Conservation (phyloP, 306 rosid genomes). For the Leucaena leucocephala region DNA sequence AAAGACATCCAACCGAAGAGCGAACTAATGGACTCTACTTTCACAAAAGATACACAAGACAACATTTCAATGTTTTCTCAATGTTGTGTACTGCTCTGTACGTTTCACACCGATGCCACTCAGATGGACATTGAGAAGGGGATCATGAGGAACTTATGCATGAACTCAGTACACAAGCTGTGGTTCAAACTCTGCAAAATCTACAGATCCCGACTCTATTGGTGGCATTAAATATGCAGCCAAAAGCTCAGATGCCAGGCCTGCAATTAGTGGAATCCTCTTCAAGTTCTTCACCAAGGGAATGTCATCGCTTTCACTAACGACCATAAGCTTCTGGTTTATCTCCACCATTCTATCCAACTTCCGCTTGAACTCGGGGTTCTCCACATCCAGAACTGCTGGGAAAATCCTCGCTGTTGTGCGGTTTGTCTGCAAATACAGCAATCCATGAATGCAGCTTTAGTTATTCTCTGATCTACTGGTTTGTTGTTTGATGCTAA, state of each 20-base stretch:
- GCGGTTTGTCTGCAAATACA: constrained; percentile 81
- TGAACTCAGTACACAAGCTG: constrained; percentile 76
- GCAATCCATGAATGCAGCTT: constrained; percentile 12
- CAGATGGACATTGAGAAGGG: constrained; percentile 29
- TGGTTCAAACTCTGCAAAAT: constrained; percentile 87
- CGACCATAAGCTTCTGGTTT: constrained; percentile 70
- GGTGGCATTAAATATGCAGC: constrained; percentile 95
- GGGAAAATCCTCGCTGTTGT: constrained; percentile 96
- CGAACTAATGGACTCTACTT: constrained; percentile 1
- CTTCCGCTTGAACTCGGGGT: constrained; percentile 93
- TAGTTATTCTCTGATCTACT: not conserved
- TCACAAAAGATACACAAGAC: constrained; percentile 32
- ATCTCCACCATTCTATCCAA: constrained; percentile 90
- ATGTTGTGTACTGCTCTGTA: constrained; percentile 28
- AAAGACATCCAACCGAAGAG: constrained; percentile 7
- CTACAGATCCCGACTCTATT: constrained; percentile 96
- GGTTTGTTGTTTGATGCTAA: constrained; percentile 7
- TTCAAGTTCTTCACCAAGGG: constrained; percentile 85
- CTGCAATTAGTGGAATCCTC: constrained; percentile 86
- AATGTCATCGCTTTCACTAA: constrained; percentile 67
- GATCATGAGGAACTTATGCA: constrained; percentile 43
- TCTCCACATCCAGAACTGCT: constrained; percentile 94
- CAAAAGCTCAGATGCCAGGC: constrained; percentile 78
- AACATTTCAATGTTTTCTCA: constrained; percentile 46
- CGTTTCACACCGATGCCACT: constrained; percentile 28